Evolutionary conservation across 129 eudicot species (phyloP), one percentile per base, ranked within the genome.

Genomic region (Chrysanthemum seticuspe): DNA sequence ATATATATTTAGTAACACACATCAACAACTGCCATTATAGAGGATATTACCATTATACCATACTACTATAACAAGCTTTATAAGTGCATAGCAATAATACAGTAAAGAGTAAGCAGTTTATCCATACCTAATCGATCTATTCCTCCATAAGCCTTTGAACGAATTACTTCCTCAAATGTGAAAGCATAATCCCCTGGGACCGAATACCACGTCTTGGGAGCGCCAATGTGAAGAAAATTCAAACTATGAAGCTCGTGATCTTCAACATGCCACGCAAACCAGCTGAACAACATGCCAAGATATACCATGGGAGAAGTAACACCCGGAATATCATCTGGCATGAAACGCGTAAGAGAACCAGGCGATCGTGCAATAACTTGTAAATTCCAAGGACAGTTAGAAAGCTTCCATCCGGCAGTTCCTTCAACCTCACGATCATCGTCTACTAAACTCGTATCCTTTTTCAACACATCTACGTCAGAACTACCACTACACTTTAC

Each of bases 201-300:
- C 27, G 97, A 79, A 85, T 94, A 94, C 99, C 99, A 94, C 47
- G 99, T 90, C 76, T 94, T 94, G 23, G 96, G 79, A 56, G 97
- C 83, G 57, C 99, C 99, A 64, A 83, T 86, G 78, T 94, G 99
- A 19, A 94, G 94, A 65, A 82, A 94, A 79, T 94, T 94, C 76
- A 94, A 83, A 73, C 99, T 94, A 76, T 94, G 99, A 80, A 94
- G 99, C 80, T 94, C 99, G 27, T 94, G 99, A 83, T 94, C 99
- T 85, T 94, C 99, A 73, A 94, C 97, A 81, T 94, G 99, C 99
- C 99, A 94, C 34, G 99, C 99, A 90, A 94, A 94, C 99, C 99
- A 94, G 75, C 99, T 94, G 82, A 87, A 94, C 72, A 94, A 48
- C 99, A 94, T 94, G 76, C 99, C 99, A 70, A 94, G 75, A 72